Percentiles rank a stretch among this genome's conserved stretches.
Conservation (phyloP, 768 basidiomycete genomes). For the Boletus pseudo-olivaceus region DNA sequence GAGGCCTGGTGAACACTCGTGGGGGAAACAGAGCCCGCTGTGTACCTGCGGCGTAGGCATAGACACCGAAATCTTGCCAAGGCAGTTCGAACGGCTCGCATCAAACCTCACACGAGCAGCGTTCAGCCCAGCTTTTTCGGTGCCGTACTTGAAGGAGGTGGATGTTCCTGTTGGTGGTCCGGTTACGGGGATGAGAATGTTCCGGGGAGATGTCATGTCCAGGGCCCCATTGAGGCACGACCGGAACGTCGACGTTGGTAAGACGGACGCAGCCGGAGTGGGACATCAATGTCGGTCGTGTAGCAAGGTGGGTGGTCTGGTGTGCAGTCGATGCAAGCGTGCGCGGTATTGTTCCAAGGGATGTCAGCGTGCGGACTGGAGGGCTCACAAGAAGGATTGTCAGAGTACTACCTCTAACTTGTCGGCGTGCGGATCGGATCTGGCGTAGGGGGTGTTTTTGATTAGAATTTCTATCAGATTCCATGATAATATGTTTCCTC, state of each 20-base stretch:
- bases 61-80: constrained; percentile 11
- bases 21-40: constrained; percentile 6
- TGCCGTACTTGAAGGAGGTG: constrained; percentile 42
- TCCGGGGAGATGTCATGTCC: background rate
- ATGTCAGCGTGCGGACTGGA: constrained; percentile 34
- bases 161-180: background rate
- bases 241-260: background rate
- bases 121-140: constrained; percentile 50
- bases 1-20: constrained; percentile 3
- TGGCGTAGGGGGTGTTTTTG: no score
- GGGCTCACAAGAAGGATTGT: constrained; percentile 8
- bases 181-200: background rate
- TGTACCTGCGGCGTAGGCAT: constrained; percentile 15
- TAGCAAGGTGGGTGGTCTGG: constrained; percentile 11
- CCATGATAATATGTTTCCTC: no score
- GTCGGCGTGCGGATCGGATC: background rate
- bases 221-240: background rate
- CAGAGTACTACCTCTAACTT: background rate
- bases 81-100: constrained; percentile 36
- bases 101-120: constrained; percentile 50
- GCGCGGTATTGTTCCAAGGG: constrained; percentile 40
- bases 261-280: background rate
- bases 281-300: constrained; percentile 1
- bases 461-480: no score
- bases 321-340: constrained; percentile 36